Base-by-base conservation (phyloP, 176 grass and related monocot genomes). In the bread wheat (Triticum aestivum) region DNA sequence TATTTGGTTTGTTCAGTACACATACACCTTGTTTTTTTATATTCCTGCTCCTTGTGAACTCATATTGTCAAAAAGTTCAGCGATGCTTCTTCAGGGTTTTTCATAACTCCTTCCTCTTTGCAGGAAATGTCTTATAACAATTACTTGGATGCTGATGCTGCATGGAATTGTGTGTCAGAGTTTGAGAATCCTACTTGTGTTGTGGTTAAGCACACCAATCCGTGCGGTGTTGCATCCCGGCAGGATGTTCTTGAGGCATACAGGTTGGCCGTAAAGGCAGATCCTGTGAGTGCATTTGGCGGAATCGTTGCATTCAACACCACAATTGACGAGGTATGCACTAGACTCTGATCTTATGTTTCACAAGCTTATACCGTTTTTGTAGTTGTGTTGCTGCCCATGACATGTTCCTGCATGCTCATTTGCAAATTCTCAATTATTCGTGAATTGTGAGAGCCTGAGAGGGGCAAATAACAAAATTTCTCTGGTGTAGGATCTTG, bases 101-200 rank as follows among this genome's bases (percentile, higher is more conserved):
- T 77, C 47, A 82, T 4, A 12, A 37, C 47, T 62, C 10, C 78
- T 81, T 47, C 27, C 51, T 15, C 10, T 56, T 15, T 89, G 26
- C 86, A 96, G 97, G 97, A 99, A 86, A 96, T 99, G 97, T 94
- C 97, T 2, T 99, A 96, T 38, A 96, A 99, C 79, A 99, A 99
- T 38, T 99, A 96, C 77, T 93, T 99, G 82, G 97, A 99, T 79
- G 97, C 97, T 42, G 94, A 96, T 88, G 97, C 92, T 71, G 94
- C 94, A 41, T 99, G 97, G 97, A 99, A 99, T 54, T 96, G 97
- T 39, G 94, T 99, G 18, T 99, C 92, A 2, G 94, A 99, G 80
- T 99, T 99, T 65, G 73, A 88, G 11, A 92, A 8, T 18, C 94
- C 97, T 14, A 96, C 97, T 21, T 98, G 97, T 81, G 94, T 98